Evolutionary conservation across 441 rosid species (phyloP).

Genomic region (Populus hybrid): DNA sequence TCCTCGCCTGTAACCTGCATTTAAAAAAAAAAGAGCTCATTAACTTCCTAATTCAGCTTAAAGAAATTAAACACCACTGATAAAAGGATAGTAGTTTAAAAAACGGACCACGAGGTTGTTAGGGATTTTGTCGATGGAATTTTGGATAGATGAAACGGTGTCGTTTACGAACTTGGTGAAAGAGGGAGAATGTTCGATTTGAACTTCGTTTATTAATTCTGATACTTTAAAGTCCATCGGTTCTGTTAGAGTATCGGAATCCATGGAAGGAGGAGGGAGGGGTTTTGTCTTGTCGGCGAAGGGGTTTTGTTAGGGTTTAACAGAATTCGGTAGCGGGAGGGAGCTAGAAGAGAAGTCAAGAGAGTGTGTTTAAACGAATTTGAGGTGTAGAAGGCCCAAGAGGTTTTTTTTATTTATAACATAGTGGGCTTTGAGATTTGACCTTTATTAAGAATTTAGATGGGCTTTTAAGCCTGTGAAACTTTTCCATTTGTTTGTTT

Average conservation of each 20-base stretch:
- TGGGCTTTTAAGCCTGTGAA: not conserved
- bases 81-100: not conserved
- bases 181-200: slow-evolving; percentile 40
- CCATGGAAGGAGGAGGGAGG: slow-evolving; percentile 19
- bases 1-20: slow-evolving; percentile 43
- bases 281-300: not conserved
- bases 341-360: not conserved
- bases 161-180: slow-evolving; percentile 55
- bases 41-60: not conserved
- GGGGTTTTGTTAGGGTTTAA: slow-evolving; percentile 28
- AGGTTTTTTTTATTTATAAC: too few species aligned
- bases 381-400: not conserved
- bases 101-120: slow-evolving; percentile 48
- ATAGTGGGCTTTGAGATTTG: not conserved
- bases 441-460: not conserved
- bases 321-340: slow-evolving; percentile 20
- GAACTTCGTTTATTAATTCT: slow-evolving; percentile 72
- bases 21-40: not conserved
- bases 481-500: not conserved
- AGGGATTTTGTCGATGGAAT: slow-evolving; percentile 48
- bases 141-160: slow-evolving; percentile 51
- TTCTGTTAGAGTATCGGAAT: slow-evolving; percentile 17
- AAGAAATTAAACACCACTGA: not conserved
- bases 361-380: not conserved
- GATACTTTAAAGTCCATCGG: slow-evolving; percentile 52